Evolutionary conservation across 73 alveolate genomes (phyloP).

Genomic region (Tetrahymena borealis): DNA sequence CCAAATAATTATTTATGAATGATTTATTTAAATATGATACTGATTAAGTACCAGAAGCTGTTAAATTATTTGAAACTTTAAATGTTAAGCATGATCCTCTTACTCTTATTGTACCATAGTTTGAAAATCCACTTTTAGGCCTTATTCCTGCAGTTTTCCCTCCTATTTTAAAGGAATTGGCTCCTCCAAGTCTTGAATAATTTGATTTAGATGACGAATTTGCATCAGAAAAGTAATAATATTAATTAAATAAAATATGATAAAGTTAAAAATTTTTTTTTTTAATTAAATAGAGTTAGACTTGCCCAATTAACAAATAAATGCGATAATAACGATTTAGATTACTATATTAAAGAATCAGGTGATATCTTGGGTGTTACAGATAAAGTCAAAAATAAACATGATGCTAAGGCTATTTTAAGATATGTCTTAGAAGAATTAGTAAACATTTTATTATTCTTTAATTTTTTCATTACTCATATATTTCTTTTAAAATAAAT

Average conservation of each 20-base stretch:
- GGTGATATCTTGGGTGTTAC: slow-evolving; percentile 87
- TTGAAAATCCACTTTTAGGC: slow-evolving; percentile 97
- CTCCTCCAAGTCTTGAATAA: slow-evolving; percentile 93
- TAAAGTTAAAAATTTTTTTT: background rate
- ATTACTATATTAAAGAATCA: slow-evolving; percentile 84
- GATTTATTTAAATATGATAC: slow-evolving; percentile 84
- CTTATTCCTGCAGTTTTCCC: slow-evolving; percentile 94
- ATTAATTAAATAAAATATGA: background rate
- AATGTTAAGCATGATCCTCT: slow-evolving; percentile 87
- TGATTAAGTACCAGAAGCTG: slow-evolving; percentile 81
- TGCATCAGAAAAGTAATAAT: slow-evolving; percentile 83
- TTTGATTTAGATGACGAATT: slow-evolving; percentile 96
- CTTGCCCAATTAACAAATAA: slow-evolving; percentile 90
- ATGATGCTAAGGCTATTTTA: slow-evolving; percentile 78
- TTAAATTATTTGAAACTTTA: slow-evolving; percentile 62
- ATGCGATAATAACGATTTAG: slow-evolving; percentile 87
- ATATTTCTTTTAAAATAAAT: background rate
- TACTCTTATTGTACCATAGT: slow-evolving; percentile 95
- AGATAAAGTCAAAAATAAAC: slow-evolving; percentile 67
- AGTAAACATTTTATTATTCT: slow-evolving; percentile 28
- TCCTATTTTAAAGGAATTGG: slow-evolving; percentile 92
- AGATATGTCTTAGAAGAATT: slow-evolving; percentile 77
- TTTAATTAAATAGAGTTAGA: slow-evolving; percentile 49
- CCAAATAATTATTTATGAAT: slow-evolving; percentile 73
- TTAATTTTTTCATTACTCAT: background rate